Base-by-base conservation (phyloP, 148 eudicot species). In the Chenopodium suecicum region DNA sequence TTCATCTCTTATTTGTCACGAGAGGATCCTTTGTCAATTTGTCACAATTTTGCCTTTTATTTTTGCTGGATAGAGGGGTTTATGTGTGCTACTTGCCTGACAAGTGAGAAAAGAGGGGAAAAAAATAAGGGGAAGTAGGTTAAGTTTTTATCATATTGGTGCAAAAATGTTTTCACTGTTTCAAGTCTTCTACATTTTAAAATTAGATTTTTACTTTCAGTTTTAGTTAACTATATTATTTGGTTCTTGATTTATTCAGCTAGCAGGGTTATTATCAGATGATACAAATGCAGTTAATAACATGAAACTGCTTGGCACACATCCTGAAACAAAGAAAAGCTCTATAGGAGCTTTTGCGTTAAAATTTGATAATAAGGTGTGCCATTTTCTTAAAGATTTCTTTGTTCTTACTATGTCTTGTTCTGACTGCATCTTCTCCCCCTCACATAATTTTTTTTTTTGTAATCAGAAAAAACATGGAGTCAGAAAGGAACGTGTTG, bases 281-380 rank as follows among this genome's bases (percentile, higher is more conserved):
- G 98, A 96, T 86, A 88, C 85, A 89, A 90, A 79, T 87, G 99
- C 99, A 77, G 94, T 96, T 50, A 86, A 90, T 78, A 96, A 96
- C 80, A 91, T 96, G 91, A 92, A 90, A 85, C 88, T 92, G 80
- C 94, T 96, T 74, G 97, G 92, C 87, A 88, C 90, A 76, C 79
- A 91, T 77, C 80, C 97, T 78, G 94, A 94, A 70, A 77, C 88
- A n/a, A 92, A 93, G 84, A 94, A 94, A 84, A 91, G 90, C 82
- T 89, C 95, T 48, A 34, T 85, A 72, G 91, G 87, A 78, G 85
- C 91, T 82, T 92, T 92, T 79, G 79, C 90, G 47, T 84, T 95
- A 47, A 95, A 93, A 80, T 95, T 93, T 86, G 97, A 93, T 86
- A 89, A 88, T 84, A 95, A 95, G 96, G 98, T 95, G 85, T 77